A percentile compares a stretch with the other conserved stretches of the same genome.
Evolutionary conservation across 2,329 filamentous ascomycete genomes (phyloP).

Genomic region (Aureobasidium sp.): DNA sequence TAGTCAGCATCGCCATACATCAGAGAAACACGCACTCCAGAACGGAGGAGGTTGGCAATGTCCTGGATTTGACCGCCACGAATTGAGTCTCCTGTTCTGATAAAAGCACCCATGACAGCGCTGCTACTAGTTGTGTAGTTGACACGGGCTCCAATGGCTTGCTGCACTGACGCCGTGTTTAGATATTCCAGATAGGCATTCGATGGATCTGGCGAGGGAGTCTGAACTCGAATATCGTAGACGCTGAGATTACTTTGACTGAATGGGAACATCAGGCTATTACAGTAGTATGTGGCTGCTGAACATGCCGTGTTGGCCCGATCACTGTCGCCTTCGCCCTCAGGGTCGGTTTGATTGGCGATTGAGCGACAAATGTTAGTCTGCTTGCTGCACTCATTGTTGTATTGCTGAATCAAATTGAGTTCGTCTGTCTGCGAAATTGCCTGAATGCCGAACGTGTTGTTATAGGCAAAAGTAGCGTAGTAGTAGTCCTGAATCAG

Average conservation of each 20-base stretch:
- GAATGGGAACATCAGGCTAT: slow-evolving; percentile 17
- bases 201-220: slow-evolving; percentile 29
- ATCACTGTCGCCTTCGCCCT: slow-evolving; percentile 25
- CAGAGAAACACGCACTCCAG: slow-evolving; percentile 52
- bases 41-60: slow-evolving; percentile 33
- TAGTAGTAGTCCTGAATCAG: slow-evolving; percentile 52
- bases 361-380: slow-evolving; percentile 28
- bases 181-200: slow-evolving; percentile 43
- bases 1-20: slow-evolving; percentile 58
- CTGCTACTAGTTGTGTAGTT: slow-evolving; percentile 39
- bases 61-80: slow-evolving; percentile 32
- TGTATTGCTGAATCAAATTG: slow-evolving; percentile 36
- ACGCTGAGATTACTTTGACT: slow-evolving; percentile 24
- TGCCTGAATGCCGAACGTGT: slow-evolving; percentile 55
- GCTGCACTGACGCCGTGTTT: slow-evolving; percentile 37
- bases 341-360: slow-evolving; percentile 24
- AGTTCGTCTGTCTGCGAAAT: slow-evolving; percentile 45
- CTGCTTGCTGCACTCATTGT: slow-evolving; percentile 44
- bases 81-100: slow-evolving; percentile 36
- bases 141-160: slow-evolving; percentile 42
- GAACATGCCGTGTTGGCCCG: slow-evolving; percentile 25
- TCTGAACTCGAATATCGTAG: slow-evolving; percentile 39
- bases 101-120: slow-evolving; percentile 35
- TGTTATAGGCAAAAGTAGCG: slow-evolving; percentile 51
- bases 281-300: slow-evolving; percentile 20